Evolutionary conservation across 1,284 basidiomycete species (phyloP), one percentile per base, ranked within the genome.

Genomic region (Garcileccinum viscosum): DNA sequence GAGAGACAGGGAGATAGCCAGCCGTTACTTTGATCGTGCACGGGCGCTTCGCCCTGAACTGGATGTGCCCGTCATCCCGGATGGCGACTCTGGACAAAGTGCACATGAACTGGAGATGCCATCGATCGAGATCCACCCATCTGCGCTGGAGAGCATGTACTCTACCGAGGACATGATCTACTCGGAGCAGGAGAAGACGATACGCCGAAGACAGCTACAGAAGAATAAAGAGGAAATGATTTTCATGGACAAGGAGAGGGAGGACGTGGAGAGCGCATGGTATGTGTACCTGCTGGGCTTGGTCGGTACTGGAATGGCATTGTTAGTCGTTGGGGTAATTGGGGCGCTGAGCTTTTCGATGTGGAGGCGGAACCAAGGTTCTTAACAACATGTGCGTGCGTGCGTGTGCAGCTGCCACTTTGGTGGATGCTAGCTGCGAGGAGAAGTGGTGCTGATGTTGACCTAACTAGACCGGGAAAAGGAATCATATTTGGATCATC

Each of bases 251-350:
- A 83, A 84, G 69, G 77, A 84, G 3, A 77, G 76, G 64, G 87
- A 88, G 30, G 88, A 89, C 38, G 82, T 91, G 40, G 91, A 92
- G 68, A 87, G 84, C 80, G 85, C 90, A 35, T 94, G 92, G 92
- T 93, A 93, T 74, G 74, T 93, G 66, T 92, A 92, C 72, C 81
- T 94, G 53, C 93, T 93, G 5, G 88, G 90, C 30, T 79, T 94
- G 70, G 88, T 94, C 4, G 93, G 92, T 30, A 93, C 92, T 38
- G 93, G 93, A 15, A 93, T 92, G 24, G 92, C 93, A 59, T 76
- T 94, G 70, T 83, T 94, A 56, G 90, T 93, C 19, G 90, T 94
- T 19, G 93, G 92, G 1, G 89, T 94, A 63, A 87, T 92, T 47
- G 89, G 91, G 2, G 90, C 88, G 5, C 78, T 94, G 72, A 91